These are phyloP conservation scores for Penicillium corylophilum DNA, from an alignment of 2,329 filamentous ascomycete species.

Conservation along the genomic window DNA sequence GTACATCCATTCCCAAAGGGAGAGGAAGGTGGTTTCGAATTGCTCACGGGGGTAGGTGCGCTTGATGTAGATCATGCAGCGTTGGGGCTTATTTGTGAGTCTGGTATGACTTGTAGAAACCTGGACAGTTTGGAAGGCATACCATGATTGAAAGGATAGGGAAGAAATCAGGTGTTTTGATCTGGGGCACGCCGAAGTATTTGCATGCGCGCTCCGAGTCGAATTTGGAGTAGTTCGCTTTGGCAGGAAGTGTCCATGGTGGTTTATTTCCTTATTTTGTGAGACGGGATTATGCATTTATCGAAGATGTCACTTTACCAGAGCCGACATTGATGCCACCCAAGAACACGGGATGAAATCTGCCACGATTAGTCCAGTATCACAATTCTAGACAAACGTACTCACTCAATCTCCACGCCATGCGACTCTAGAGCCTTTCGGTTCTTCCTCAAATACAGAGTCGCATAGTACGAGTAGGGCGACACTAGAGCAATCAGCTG, in stretches of 20 bases:
- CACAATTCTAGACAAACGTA: conserved; percentile 1
- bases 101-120: background rate
- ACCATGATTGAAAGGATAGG: conserved; percentile 56
- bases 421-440: conserved; percentile 56
- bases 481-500: conserved; percentile 54
- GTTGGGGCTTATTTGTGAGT: conserved; percentile 54
- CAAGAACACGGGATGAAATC: conserved; percentile 70
- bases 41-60: conserved; percentile 49
- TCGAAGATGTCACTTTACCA: conserved; percentile 43
- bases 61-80: conserved; percentile 67
- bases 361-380: conserved; percentile 33
- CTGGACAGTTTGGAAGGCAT: conserved; percentile 40
- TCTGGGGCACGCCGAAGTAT: conserved; percentile 48
- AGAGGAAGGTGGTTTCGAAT: conserved; percentile 56
- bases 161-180: conserved; percentile 47
- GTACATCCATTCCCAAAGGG: conserved; percentile 64
- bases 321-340: conserved; percentile 63
- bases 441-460: conserved; percentile 60
- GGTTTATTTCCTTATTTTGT: conserved; percentile 65
- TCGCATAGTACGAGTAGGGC: conserved; percentile 53
- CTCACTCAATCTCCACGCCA: conserved; percentile 66
- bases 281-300: background rate
- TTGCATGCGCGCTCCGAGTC: conserved; percentile 52
- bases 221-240: conserved; percentile 58
- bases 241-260: conserved; percentile 69